Evolutionary conservation across 768 basidiomycete genomes (phyloP), one percentile per base, ranked within the genome.

Genomic region (Nidularia sp.): DNA sequence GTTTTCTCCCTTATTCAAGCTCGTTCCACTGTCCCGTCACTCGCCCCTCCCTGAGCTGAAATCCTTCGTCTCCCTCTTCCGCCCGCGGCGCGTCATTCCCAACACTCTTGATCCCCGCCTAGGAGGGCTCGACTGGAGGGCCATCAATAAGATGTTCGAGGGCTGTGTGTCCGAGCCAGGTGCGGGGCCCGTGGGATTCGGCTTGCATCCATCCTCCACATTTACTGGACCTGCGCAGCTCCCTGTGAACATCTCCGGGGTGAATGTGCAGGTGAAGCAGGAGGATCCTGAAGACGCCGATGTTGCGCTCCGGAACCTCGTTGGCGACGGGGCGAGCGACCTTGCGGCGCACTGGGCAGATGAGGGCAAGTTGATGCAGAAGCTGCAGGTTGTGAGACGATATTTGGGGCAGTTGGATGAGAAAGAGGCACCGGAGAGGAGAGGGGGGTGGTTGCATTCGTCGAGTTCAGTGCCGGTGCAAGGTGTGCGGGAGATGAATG

Each of bases 1-100:
- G 25, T 4, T 29, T 29, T 29, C 25, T 29, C 25, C 25, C 25
- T 4, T 4, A 41, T 7, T 12, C 4, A 54, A 95, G 92, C 79
- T 91, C 6, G 85, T 89, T 5, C 93, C 93, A 0, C 75, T 98
- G 4, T 83, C 84, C 6, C 83, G 96, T 2, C 96, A 98, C 62
- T 96, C 93, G 0, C 78, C 89, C 0, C 79, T 97, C 4, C 89
- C 90, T 0, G 96, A 98, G 62, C 78, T 99, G 0, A 83, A 85
- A 54, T 69, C 73, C 1, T 86, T 99, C 49, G 91, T 97, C 25
- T 70, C 78, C 0, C 76, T 96, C 13, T 97, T 99, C 68, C 79
- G 79, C 15, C 96, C 96, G 0, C 75, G 70, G 39, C 75, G 80
- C 3, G 67, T 98, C 1, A 78, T 92, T 2, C 96, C 95, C 0